A percentile compares a stretch with the other conserved stretches of the same genome.
phyloP scores from a whole-genome alignment of 176 grass and related monocot genomes.

The Calamus simplicifolius region DNA sequence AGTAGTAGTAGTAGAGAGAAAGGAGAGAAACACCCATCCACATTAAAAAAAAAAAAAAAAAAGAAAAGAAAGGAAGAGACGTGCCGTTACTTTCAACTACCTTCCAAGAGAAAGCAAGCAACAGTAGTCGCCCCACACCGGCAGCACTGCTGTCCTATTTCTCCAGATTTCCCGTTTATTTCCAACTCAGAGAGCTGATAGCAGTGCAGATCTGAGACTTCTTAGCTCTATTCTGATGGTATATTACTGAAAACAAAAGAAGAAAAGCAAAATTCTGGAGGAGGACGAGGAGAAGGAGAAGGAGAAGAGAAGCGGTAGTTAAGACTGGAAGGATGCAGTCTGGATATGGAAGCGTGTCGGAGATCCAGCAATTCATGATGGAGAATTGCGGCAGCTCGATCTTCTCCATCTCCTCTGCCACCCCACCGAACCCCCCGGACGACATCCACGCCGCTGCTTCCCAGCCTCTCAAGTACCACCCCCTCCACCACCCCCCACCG shows the following conservation, averaged over 20 bases:
- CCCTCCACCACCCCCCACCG: neutral
- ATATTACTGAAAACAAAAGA: no score
- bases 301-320: no score
- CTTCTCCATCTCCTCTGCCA: conserved; percentile 11
- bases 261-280: no score
- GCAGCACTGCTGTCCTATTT: no score
- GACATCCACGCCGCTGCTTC: neutral
- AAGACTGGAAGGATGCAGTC: conserved; percentile 11
- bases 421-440: neutral
- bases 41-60: no score
- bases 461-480: conserved; percentile 15
- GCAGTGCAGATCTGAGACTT: no score
- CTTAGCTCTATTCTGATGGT: no score
- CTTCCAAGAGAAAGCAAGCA: no score
- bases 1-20: neutral
- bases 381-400: neutral
- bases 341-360: conserved; percentile 22
- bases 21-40: neutral
- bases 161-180: no score
- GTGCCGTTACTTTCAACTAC: neutral
- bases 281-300: neutral
- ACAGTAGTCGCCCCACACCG: no score
- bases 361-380: conserved; percentile 27
- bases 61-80: neutral
- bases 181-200: no score